A percentile compares a stretch with the other conserved stretches of the same genome.
phyloP scores from a whole-genome alignment of 1,139 yeast genomes.

The Schizosaccharomyces versatilis region DNA sequence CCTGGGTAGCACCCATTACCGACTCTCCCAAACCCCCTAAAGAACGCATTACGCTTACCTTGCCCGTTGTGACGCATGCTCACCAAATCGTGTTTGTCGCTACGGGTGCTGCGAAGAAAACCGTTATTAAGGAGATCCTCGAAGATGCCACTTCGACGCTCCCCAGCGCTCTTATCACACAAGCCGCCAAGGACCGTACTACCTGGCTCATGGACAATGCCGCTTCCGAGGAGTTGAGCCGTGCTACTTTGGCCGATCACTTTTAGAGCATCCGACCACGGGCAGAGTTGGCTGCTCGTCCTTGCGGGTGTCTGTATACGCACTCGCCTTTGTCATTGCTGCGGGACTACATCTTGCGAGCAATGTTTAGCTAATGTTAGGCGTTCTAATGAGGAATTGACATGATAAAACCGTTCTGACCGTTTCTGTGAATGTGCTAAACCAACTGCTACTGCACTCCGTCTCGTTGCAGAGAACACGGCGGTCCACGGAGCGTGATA shows the following conservation, averaged over 20 bases:
- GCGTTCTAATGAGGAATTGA: too few species aligned
- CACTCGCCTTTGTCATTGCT: too few species aligned
- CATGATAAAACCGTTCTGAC: too few species aligned
- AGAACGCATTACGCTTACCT: slow-evolving; percentile 71
- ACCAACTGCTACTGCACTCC: too few species aligned
- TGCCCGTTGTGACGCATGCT: slow-evolving; percentile 89
- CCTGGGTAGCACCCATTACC: slow-evolving; percentile 89
- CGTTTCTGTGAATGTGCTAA: too few species aligned
- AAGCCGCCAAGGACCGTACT: slow-evolving; percentile 88
- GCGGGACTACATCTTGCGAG: too few species aligned
- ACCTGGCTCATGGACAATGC: slow-evolving; percentile 91
- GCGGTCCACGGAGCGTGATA: too few species aligned
- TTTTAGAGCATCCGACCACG: too few species aligned
- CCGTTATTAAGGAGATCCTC: slow-evolving; percentile 76
- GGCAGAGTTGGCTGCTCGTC: too few species aligned
- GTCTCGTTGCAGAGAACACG: too few species aligned
- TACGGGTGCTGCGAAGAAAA: slow-evolving; percentile 61
- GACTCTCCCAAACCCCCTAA: slow-evolving; percentile 83
- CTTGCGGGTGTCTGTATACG: too few species aligned
- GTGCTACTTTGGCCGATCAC: background rate
- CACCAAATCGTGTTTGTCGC: slow-evolving; percentile 19
- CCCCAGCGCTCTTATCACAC: slow-evolving; percentile 84
- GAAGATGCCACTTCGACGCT: slow-evolving; percentile 93
- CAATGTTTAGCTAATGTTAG: too few species aligned
- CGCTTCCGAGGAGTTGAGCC: slow-evolving; percentile 23